Evolutionary conservation across 306 rosid species (phyloP).

Genomic region (Calophaca sinica): DNA sequence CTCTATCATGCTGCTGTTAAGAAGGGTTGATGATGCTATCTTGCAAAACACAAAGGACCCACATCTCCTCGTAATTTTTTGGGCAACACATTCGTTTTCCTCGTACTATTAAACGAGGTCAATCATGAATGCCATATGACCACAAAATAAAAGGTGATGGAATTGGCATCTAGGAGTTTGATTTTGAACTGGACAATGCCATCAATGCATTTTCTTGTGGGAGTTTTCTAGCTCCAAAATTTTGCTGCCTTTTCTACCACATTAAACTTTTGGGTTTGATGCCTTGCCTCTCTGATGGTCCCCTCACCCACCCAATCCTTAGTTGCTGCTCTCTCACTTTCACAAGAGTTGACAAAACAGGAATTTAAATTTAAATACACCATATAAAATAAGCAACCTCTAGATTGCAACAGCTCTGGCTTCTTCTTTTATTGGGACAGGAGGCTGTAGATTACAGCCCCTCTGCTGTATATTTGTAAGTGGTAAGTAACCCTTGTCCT

Average conservation of each 20-base stretch:
- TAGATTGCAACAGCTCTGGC: slow-evolving; percentile 39
- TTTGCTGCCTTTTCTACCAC: slow-evolving; percentile 44
- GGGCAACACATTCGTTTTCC: slow-evolving; percentile 39
- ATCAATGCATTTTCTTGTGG: not conserved
- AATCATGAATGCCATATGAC: slow-evolving; percentile 41
- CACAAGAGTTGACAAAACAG: slow-evolving; percentile 38
- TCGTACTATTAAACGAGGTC: slow-evolving; percentile 48
- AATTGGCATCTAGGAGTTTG: slow-evolving; percentile 40
- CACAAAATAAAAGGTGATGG: not conserved
- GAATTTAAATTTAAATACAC: slow-evolving; percentile 25
- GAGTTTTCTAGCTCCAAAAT: not conserved
- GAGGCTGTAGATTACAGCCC: slow-evolving; percentile 4
- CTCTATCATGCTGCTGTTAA: not conserved
- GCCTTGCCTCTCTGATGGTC: slow-evolving; percentile 33
- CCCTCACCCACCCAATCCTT: slow-evolving; percentile 26
- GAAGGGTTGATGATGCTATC: slow-evolving; percentile 14
- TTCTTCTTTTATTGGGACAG: slow-evolving; percentile 44
- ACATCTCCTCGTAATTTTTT: slow-evolving; percentile 29
- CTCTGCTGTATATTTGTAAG: slow-evolving; percentile 10
- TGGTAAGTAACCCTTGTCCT: not conserved
- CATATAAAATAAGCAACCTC: slow-evolving; percentile 47
- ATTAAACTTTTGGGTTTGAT: slow-evolving; percentile 40
- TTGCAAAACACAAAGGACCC: slow-evolving; percentile 45
- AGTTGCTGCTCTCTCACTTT: slow-evolving; percentile 43
- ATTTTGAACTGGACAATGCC: slow-evolving; percentile 23